Evolutionary conservation across 345 rosid genomes (phyloP).

Genomic region (Populus tremula): DNA sequence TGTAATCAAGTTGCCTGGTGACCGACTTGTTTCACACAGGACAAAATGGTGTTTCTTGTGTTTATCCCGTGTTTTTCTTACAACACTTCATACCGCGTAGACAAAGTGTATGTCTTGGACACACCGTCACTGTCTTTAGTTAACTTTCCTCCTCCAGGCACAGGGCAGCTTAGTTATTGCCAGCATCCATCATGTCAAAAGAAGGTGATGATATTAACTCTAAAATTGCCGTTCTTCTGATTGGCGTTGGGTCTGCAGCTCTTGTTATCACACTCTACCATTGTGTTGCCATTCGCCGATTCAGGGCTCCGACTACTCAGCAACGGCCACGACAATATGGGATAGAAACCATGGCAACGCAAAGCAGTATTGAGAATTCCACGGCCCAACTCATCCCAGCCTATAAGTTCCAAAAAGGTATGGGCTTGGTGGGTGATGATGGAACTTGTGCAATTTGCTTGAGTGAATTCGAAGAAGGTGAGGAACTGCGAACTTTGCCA

Average conservation of each 20-base stretch:
- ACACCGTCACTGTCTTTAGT: too few relatives aligned
- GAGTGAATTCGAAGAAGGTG: constrained; percentile 33
- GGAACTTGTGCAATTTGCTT: constrained; percentile 39
- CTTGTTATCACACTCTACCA: constrained; percentile 42
- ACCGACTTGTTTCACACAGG: too few relatives aligned
- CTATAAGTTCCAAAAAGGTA: constrained; percentile 34
- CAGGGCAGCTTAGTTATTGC: too few relatives aligned
- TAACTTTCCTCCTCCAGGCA: too few relatives aligned
- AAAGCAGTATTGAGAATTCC: constrained; percentile 26
- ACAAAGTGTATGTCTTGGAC: too few relatives aligned
- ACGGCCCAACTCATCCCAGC: constrained; percentile 40
- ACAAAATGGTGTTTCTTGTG: too few relatives aligned
- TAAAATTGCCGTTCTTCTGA: constrained; percentile 19
- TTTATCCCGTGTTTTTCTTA: too few relatives aligned
- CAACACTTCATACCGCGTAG: too few relatives aligned
- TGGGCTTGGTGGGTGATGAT: constrained; percentile 17
- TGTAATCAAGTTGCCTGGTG: too few relatives aligned
- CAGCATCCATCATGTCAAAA: too few relatives aligned
- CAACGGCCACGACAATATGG: not conserved
- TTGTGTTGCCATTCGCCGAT: constrained; percentile 16
- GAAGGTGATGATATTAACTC: not conserved
- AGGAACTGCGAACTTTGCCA: constrained; percentile 26
- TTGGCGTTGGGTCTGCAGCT: constrained; percentile 34
- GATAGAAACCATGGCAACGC: constrained; percentile 1
- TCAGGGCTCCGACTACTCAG: too few relatives aligned